Percentiles rank a stretch among this genome's conserved stretches.
Evolutionary conservation across 257 asterid genomes (phyloP).

Genomic region (Mentha longifolia): DNA sequence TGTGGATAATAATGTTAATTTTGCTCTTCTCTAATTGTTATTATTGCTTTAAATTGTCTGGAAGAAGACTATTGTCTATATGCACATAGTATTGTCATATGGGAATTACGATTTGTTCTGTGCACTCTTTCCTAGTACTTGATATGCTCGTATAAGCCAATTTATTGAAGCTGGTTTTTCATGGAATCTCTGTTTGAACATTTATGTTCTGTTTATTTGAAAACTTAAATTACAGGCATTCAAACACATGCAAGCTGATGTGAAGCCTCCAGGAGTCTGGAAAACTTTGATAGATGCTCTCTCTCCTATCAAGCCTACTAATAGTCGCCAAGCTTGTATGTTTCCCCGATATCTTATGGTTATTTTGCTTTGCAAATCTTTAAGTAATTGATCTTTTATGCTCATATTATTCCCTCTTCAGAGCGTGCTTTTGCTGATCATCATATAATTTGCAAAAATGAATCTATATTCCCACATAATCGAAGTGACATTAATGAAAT

Average conservation of each 20-base stretch:
- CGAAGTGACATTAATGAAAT: neutral
- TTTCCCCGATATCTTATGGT: slow-evolving; percentile 14
- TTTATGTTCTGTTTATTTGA: neutral
- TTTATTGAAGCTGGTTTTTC: neutral
- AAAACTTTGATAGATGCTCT: slow-evolving; percentile 67
- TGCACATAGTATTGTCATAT: neutral
- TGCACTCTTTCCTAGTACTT: neutral
- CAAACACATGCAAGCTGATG: slow-evolving; percentile 59
- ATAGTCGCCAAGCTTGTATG: slow-evolving; percentile 55
- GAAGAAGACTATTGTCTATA: neutral
- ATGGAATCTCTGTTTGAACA: neutral
- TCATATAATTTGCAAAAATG: neutral
- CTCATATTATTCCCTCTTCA: neutral
- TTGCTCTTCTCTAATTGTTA: neutral
- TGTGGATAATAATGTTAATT: neutral
- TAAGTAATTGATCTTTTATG: neutral
- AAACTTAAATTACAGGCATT: slow-evolving; percentile 55
- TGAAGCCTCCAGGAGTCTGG: slow-evolving; percentile 78
- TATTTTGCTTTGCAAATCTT: neutral
- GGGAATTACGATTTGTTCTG: neutral
- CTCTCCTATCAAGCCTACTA: slow-evolving; percentile 55
- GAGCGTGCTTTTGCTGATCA: neutral
- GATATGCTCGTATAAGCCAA: neutral
- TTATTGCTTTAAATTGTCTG: neutral
- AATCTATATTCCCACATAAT: neutral